Evolutionary conservation across 768 basidiomycete genomes (phyloP).

Genomic region (Sporobolomyces phaffii): DNA sequence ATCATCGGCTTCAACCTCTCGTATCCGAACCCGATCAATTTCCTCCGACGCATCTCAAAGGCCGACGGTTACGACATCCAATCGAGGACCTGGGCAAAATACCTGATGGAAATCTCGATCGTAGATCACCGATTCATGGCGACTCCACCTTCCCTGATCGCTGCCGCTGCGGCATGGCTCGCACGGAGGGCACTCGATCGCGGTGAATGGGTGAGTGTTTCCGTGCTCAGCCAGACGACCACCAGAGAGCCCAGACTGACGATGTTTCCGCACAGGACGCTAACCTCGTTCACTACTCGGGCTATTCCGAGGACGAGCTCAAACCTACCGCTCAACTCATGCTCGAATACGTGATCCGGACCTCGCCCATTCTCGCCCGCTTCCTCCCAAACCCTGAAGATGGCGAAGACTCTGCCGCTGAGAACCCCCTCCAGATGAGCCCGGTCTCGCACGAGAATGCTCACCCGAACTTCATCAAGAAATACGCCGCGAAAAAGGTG

Average conservation of each 20-base stretch:
- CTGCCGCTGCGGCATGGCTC: conserved; percentile 81
- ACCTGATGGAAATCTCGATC: conserved; percentile 76
- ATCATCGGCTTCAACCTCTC: conserved; percentile 79
- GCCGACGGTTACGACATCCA: conserved; percentile 85
- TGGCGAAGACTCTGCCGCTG: not conserved
- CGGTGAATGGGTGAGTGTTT: conserved; percentile 89
- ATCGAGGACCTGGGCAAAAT: conserved; percentile 80
- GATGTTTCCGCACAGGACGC: conserved; percentile 55
- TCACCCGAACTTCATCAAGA: conserved; percentile 76
- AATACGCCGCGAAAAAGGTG: conserved; percentile 69
- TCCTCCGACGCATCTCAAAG: conserved; percentile 81
- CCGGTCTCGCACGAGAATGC: conserved; percentile 46
- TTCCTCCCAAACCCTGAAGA: conserved; percentile 6
- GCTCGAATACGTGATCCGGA: conserved; percentile 70
- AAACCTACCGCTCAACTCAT: conserved; percentile 76
- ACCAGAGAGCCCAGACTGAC: conserved; percentile 22
- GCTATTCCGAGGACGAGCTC: conserved; percentile 71
- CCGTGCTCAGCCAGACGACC: too few species aligned
- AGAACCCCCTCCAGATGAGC: conserved; percentile 39
- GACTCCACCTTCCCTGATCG: conserved; percentile 67
- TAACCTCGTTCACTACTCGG: conserved; percentile 79
- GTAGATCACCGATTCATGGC: conserved; percentile 73
- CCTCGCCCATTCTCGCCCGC: conserved; percentile 26
- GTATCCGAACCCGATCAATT: conserved; percentile 83
- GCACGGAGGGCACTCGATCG: conserved; percentile 71